phyloP scores from a whole-genome alignment of 257 asterid genomes.

The Nicotiana tomentosiformis region DNA sequence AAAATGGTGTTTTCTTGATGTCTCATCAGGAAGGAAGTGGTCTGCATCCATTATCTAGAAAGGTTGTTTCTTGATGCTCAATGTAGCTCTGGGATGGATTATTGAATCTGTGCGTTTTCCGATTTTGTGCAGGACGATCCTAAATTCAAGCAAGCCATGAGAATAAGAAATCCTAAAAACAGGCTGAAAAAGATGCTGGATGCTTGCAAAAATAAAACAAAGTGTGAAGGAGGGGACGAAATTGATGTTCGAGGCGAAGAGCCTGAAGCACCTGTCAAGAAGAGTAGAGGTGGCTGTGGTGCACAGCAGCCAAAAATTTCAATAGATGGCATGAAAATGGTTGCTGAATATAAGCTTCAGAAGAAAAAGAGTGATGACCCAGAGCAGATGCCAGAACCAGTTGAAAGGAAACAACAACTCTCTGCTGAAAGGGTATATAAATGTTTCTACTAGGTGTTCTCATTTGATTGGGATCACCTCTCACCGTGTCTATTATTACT shows the following conservation, averaged over 20 bases:
- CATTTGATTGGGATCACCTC: background rate
- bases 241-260: slow-evolving; percentile 70
- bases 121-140: slow-evolving; percentile 53
- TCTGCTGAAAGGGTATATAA: slow-evolving; percentile 77
- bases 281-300: slow-evolving; percentile 92
- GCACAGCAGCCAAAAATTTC: slow-evolving; percentile 92
- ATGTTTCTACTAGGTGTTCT: background rate
- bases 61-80: background rate
- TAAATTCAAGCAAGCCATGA: slow-evolving; percentile 79
- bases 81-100: background rate
- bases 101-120: background rate
- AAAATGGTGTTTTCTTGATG: background rate
- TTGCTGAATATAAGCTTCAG: slow-evolving; percentile 76
- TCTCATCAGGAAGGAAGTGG: background rate
- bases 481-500: background rate
- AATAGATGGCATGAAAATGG: slow-evolving; percentile 98
- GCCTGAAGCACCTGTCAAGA: slow-evolving; percentile 72
- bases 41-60: background rate
- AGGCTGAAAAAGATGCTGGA: slow-evolving; percentile 73
- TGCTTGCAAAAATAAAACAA: slow-evolving; percentile 78
- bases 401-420: slow-evolving; percentile 80
- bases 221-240: slow-evolving; percentile 95
- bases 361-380: slow-evolving; percentile 83
- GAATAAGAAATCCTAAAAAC: slow-evolving; percentile 78
- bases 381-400: slow-evolving; percentile 96